Conservation (phyloP, 805 yeast genomes). For the Metschnikowia matae region DNA sequence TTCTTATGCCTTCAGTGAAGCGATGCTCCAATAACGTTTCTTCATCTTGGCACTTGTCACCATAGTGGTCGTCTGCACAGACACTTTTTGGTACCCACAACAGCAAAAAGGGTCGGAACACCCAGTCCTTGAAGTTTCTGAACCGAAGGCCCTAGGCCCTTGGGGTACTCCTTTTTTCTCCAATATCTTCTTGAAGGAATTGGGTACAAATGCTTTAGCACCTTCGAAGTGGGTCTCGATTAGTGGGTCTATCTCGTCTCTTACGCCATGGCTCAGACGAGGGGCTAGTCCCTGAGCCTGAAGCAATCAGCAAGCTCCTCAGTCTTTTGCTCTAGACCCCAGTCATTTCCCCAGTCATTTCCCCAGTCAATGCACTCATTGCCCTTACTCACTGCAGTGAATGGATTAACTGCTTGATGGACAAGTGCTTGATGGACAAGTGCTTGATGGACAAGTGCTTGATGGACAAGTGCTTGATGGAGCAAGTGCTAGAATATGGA, state of each 20-base stretch:
- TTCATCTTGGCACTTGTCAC: conserved; percentile 21
- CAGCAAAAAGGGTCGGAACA: conserved; percentile 25
- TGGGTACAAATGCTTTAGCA: conserved; percentile 30
- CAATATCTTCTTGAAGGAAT: conserved; percentile 18
- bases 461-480: no score
- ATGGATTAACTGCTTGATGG: no score
- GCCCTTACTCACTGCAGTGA: background rate
- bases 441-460: no score
- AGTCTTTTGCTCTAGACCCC: background rate
- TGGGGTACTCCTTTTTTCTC: conserved; percentile 28
- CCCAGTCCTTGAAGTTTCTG: conserved; percentile 19
- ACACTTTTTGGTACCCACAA: conserved; percentile 26
- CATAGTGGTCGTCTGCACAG: conserved; percentile 23
- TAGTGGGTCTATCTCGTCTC: conserved; percentile 50
- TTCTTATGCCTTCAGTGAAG: conserved; percentile 12
- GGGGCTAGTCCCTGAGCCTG: background rate
- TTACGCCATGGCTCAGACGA: background rate
- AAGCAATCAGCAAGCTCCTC: background rate
- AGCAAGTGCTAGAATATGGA: no score
- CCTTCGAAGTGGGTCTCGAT: conserved; percentile 53
- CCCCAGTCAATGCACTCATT: background rate
- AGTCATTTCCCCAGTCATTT: no score
- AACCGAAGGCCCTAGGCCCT: conserved; percentile 21
- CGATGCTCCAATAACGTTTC: conserved; percentile 20
- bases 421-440: no score